phyloP scores from a whole-genome alignment of 495 filamentous ascomycete species.

The Podospora tetraspora region DNA sequence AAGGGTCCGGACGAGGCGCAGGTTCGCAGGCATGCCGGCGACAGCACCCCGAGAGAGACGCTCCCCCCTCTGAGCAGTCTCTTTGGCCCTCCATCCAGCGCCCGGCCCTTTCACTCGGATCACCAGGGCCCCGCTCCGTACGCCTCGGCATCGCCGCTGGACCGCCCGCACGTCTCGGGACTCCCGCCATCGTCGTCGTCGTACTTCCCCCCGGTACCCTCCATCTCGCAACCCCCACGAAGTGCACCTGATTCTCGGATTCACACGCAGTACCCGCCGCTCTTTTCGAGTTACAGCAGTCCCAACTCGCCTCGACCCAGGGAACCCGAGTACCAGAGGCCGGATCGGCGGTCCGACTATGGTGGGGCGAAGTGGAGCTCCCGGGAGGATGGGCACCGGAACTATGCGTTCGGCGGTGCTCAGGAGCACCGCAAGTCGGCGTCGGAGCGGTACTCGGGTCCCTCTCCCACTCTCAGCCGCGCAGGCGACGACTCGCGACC shows the following conservation, averaged over 20 bases:
- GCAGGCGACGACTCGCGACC: constrained; percentile 12
- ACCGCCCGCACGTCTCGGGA: constrained; percentile 32
- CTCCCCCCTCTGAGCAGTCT: constrained; percentile 51
- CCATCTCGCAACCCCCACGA: constrained; percentile 33
- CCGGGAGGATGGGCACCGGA: constrained; percentile 29
- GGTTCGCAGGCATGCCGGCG: constrained; percentile 28
- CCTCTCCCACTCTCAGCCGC: constrained; percentile 16
- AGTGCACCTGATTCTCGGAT: constrained; percentile 37
- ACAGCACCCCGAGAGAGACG: constrained; percentile 37
- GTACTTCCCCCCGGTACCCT: constrained; percentile 38
- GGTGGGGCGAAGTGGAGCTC: constrained; percentile 27
- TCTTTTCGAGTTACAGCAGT: constrained; percentile 38
- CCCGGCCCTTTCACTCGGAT: constrained; percentile 40
- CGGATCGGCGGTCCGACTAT: constrained; percentile 21
- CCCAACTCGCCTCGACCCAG: constrained; percentile 36
- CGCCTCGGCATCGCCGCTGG: constrained; percentile 38
- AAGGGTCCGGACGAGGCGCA: constrained; percentile 33
- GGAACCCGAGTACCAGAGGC: constrained; percentile 29
- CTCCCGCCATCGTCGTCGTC: constrained; percentile 38
- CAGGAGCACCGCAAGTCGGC: constrained; percentile 19
- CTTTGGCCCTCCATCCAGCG: constrained; percentile 41
- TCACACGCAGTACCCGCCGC: constrained; percentile 35
- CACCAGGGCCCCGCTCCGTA: constrained; percentile 32
- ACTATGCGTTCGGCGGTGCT: constrained; percentile 24
- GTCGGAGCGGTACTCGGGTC: constrained; percentile 19